These are phyloP conservation scores for Cyclotella atomus DNA, from an alignment of 108 stramenopile species.

Conservation along the genomic window DNA sequence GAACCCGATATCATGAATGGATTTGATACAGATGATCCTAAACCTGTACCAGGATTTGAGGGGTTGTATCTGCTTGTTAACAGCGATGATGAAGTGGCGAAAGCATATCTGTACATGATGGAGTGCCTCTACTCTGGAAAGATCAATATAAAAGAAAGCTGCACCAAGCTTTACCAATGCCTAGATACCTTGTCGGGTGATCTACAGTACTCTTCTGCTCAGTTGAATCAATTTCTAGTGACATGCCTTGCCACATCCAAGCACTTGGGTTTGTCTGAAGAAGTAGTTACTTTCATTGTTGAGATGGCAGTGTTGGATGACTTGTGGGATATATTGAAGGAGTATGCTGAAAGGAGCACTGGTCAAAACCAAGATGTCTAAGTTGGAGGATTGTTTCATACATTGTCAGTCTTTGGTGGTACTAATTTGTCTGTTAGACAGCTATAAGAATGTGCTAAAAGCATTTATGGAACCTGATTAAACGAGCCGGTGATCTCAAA, in stretches of 20 bases:
- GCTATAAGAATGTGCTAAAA: no score
- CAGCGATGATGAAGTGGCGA: no score
- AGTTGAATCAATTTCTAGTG: background rate
- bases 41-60: no score
- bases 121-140: background rate
- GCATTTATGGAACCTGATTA: no score
- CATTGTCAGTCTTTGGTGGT: no score
- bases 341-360: background rate
- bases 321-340: background rate
- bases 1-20: no score
- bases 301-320: background rate
- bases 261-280: background rate
- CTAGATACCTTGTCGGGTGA: background rate
- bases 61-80: background rate
- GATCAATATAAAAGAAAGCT: background rate
- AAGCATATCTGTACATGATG: no score
- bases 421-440: no score
- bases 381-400: no score
- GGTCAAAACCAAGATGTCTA: background rate
- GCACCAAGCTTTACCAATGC: background rate
- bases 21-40: no score
- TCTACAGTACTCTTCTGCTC: background rate
- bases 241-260: background rate
- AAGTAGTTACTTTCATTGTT: background rate
- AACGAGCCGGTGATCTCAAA: no score